Conservation (phyloP, 768 basidiomycete species). For the Lactarius hengduanensis region DNA sequence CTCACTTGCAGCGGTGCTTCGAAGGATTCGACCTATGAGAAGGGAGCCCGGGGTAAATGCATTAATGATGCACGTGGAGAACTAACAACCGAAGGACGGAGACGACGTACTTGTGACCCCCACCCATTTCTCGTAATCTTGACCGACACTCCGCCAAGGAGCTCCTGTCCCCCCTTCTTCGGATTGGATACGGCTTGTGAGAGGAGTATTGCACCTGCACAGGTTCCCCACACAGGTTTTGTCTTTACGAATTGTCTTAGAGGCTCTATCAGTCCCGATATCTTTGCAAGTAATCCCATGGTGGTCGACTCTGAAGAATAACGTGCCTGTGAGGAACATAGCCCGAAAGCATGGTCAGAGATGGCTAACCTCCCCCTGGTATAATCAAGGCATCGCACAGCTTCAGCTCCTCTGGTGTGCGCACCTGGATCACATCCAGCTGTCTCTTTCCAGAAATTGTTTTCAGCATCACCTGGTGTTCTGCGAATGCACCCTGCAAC, state of each 20-base stretch:
- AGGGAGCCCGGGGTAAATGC: neutral
- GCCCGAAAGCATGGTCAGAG: neutral
- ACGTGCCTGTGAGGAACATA: neutral
- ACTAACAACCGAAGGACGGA: neutral
- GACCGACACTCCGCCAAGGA: conserved; percentile 77
- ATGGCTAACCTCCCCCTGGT: conserved; percentile 74
- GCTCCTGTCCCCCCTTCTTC: conserved; percentile 86
- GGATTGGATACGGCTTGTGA: conserved; percentile 69
- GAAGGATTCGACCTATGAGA: conserved; percentile 79
- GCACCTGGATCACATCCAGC: conserved; percentile 58
- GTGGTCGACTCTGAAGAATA: conserved; percentile 79
- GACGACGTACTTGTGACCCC: conserved; percentile 74
- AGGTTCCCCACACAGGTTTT: conserved; percentile 93
- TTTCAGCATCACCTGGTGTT: conserved; percentile 75
- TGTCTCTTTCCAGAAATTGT: conserved; percentile 48
- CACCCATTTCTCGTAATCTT: conserved; percentile 87
- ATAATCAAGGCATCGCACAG: conserved; percentile 85
- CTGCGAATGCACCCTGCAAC: conserved; percentile 89
- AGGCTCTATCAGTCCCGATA: conserved; percentile 77
- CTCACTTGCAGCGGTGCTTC: conserved; percentile 70
- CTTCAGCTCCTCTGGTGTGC: conserved; percentile 69
- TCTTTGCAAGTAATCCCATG: conserved; percentile 73
- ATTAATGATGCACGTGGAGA: conserved; percentile 19
- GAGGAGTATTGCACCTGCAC: conserved; percentile 91
- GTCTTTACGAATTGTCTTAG: conserved; percentile 65